These are phyloP conservation scores for Thymus mandschuricus DNA, from an alignment of 257 asterid genomes.

Conservation along the genomic window DNA sequence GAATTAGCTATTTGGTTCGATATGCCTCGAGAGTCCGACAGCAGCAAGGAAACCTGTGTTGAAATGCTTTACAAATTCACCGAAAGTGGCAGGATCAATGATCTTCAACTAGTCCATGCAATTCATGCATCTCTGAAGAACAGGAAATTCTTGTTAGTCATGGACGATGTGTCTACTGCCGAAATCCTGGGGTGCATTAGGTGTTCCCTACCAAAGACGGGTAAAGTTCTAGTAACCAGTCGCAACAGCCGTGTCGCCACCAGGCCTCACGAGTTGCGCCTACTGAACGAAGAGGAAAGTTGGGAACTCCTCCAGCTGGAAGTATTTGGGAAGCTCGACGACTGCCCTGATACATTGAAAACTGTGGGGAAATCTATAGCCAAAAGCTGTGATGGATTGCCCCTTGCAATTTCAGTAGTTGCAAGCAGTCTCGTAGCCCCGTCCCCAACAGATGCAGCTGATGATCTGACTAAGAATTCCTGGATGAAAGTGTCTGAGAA, in stretches of 20 bases:
- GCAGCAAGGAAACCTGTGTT: too few species aligned
- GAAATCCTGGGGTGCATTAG: not conserved
- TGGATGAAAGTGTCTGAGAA: not conserved
- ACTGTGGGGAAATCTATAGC: not conserved
- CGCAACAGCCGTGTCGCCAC: not conserved
- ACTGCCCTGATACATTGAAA: not conserved
- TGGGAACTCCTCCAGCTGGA: not conserved
- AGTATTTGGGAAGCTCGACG: not conserved
- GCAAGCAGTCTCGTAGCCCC: not conserved
- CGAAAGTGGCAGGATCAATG: not conserved
- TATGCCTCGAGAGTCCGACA: too few species aligned
- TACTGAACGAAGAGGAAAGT: not conserved
- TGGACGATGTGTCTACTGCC: not conserved
- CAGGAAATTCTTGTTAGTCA: not conserved
- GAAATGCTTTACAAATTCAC: too few species aligned
- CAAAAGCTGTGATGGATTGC: not conserved
- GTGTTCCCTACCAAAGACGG: not conserved
- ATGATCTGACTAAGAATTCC: not conserved
- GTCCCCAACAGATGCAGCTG: not conserved
- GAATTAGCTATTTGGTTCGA: too few species aligned
- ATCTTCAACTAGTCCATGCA: not conserved
- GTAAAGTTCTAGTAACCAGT: not conserved
- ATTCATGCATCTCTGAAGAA: not conserved
- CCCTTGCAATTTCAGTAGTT: not conserved
- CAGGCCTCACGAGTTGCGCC: not conserved